Base-by-base conservation (phyloP, 108 stramenopile genomes). In the Pseudonitzschia delicatissima region DNA sequence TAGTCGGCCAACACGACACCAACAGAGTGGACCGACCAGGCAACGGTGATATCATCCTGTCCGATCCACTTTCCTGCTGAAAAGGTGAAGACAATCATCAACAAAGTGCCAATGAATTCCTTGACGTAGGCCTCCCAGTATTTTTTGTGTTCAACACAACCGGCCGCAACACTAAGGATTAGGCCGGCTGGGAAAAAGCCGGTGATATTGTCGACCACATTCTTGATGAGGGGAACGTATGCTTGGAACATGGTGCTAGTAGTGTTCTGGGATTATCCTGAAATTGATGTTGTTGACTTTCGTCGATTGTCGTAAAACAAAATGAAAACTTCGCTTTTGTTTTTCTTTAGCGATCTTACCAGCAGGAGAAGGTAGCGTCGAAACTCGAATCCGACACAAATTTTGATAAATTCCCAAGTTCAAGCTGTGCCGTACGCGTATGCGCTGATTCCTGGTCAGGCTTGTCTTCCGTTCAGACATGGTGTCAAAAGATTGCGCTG, bases 11-110 rank as follows among this genome's bases (percentile, higher is more conserved):
- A 80, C 44, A 95, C 62, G 39, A 95, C 91, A 52, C 94, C 94
- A 26, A 78, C 48, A 3, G 74, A 74, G 61, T 95, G 94, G 29
- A 83, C 65, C 12, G 69, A 40, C 90, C 93, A 94, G 27, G 90
- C 93, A 11, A 88, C 64, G 29, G 64, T 31, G 35, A 77, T 27
- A 7, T 67, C 67, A 39, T 87, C 82, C 36, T 67, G 35, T 6
- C 87, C 87, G 27, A 90, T 82, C 93, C 93, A 94, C 68, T 91
- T 94, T 33, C 93, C 93, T 25, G 93, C 87, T 11, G 85, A 87
- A 66, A 94, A 94, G 28, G 93, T 94, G 31, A 81, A 79, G 17
- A 55, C 81, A 40, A 94, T 87, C 93, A 94, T 94, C 42, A 94
- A 64, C 18, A 87, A 70, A 12, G 88, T 83, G 52, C 90, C 90